Evolutionary conservation across 805 yeast species (phyloP), one percentile per base, ranked within the genome.

Genomic region (Peterozyma toletana): DNA sequence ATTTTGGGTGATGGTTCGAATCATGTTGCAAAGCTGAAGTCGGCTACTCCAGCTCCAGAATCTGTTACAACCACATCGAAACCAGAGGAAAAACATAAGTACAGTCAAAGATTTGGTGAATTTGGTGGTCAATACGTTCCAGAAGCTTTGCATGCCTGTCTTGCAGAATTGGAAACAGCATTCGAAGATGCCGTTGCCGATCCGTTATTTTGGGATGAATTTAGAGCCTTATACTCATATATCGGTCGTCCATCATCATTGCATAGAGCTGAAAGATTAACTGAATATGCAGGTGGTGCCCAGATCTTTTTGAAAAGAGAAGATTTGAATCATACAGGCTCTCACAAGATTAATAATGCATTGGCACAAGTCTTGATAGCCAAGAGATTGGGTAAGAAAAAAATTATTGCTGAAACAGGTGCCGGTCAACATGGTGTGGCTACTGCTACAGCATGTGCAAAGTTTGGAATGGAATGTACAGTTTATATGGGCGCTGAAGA

Each of bases 121-220:
- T 95, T 88, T 59, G 99, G 99, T 62, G 99, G 99, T 48, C 99
- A 93, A 69, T 93, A 88, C 59, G 99, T 93, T 35, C 99, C 99
- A 35, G 99, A 93, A 70, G 87, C 95, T 17, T 70, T 93, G 57
- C 91, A 90, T 66, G 78, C 95, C 37, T 91, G 98, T 70, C 73
- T 93, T 54, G 77, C 80, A 49, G 96, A 93, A 67, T 75, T 93
- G 46, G 99, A 93, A 68, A 70, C 62, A 43, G 97, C 88, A 3
- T 95, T 90, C 61, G 90, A 86, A 60, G 75, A 71, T 37, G 96
- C 97, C 15, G 81, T 82, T 51, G 87, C 90, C 29, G 99, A 93
- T 65, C 93, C 89, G 34, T 58, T 66, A 33, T 93, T 93, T 74
- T 93, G 99, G 99, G 83, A 80, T 44, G 98, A 93, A 62, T 89